Evolutionary conservation across 2,329 filamentous ascomycete genomes (phyloP), one percentile per base, ranked within the genome.

Genomic region (Aspergillus sp.): DNA sequence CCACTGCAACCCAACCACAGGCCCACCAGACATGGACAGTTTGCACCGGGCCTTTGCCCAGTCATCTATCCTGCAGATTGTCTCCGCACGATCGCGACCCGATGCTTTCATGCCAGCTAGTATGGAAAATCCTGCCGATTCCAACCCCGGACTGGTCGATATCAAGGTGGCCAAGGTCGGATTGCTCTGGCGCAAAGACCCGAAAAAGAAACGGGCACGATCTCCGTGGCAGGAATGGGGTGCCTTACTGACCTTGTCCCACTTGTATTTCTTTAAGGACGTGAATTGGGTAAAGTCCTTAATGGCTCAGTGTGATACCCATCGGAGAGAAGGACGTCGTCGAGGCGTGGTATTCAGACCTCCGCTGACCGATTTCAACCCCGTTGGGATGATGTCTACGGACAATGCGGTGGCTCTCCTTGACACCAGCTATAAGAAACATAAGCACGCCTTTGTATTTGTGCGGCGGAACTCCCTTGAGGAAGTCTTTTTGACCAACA

Each of bases 141-240:
- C 91, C 1, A 90, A 95, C 63, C 91, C 92, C 3, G 95, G 95
- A 12, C 89, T 99, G 58, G 93, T 99, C 11, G 93, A 98, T 74
- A 96, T 99, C 70, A 96, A 96, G 66, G 90, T 98, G 46, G 96
- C 93, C 45, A 99, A 98, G 74, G 93, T 99, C 50, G 95, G 95
- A 4, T 79, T 96, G 2, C 74, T 99, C 33, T 99, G 95, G 95
- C 87, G 95, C 45, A 99, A 99, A 72, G 92, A 96, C 63, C 79
- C 84, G 1, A 97, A 96, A 77, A 96, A 93, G 77, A 93, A 95
- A 77, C 96, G 96, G 75, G 89, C 92, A 0, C 85, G 93, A 44
- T 97, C 93, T 11, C 93, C 95, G 1, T 99, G 95, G 95, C 93
- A 97, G 71, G 95, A 99, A 81, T 99, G 95, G 95, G 95, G 95